These are phyloP conservation scores for Talaromyces sp. DNA, from an alignment of 2,329 filamentous ascomycete genomes.

Conservation along the genomic window DNA sequence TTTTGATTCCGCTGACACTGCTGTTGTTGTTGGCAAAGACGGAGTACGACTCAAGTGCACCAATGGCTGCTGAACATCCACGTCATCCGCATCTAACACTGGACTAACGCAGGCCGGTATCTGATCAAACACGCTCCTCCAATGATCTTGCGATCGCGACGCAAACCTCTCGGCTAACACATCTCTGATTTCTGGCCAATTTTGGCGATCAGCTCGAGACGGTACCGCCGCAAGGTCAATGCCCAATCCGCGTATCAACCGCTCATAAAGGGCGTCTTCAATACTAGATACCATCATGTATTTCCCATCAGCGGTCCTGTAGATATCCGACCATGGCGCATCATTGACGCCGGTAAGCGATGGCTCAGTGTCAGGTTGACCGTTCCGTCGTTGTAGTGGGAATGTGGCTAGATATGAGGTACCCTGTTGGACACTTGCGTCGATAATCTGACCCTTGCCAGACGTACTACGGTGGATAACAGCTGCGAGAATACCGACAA, in stretches of 20 bases:
- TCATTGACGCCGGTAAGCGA: slow-evolving; percentile 3
- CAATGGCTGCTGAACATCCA: not conserved
- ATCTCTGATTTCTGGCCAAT: slow-evolving; percentile 11
- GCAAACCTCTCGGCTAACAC: slow-evolving; percentile 1
- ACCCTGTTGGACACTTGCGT: slow-evolving; percentile 14
- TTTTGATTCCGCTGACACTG: not conserved
- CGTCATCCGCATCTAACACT: slow-evolving; percentile 11
- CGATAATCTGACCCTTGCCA: slow-evolving; percentile 13
- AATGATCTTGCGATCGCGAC: slow-evolving; percentile 4
- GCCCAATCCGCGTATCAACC: slow-evolving; percentile 8
- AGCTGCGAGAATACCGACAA: slow-evolving; percentile 10
- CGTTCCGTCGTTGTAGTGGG: slow-evolving; percentile 9
- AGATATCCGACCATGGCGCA: slow-evolving; percentile 12
- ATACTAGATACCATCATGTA: slow-evolving; percentile 12
- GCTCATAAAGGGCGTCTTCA: slow-evolving; percentile 9
- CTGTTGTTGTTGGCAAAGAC: not conserved
- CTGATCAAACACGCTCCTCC: slow-evolving; percentile 9
- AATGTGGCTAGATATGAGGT: slow-evolving; percentile 11
- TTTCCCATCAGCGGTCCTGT: slow-evolving; percentile 10
- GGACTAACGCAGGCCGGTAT: slow-evolving; percentile 11
- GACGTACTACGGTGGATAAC: slow-evolving; percentile 5
- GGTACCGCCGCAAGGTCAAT: not conserved
- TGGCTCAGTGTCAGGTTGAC: slow-evolving; percentile 8
- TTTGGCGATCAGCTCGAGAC: slow-evolving; percentile 1
- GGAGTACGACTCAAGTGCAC: slow-evolving; percentile 12